Percentiles rank a stretch among this genome's conserved stretches.
Conservation (phyloP, 148 eudicot genomes). For the Rhododendron simsii region DNA sequence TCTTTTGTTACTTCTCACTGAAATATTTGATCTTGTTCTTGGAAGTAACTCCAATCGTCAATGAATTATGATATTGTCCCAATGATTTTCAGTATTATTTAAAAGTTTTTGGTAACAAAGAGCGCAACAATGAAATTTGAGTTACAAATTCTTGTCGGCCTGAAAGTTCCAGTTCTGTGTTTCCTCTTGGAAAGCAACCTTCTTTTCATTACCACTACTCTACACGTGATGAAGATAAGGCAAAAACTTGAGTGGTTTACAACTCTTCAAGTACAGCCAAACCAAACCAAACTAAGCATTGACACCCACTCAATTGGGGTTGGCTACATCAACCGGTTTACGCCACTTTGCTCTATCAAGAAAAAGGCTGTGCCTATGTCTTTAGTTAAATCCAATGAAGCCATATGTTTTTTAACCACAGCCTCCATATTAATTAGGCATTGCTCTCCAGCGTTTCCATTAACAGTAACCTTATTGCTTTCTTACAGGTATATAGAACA, state of each 20-base stretch:
- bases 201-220: background rate
- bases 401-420: background rate
- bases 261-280: background rate
- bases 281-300: background rate
- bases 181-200: background rate
- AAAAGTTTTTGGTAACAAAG: background rate
- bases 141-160: background rate
- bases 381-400: background rate
- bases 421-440: too few species aligned
- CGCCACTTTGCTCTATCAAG: background rate
- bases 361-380: background rate
- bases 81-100: background rate
- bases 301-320: background rate
- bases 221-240: background rate
- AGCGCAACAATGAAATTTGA: background rate
- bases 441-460: background rate
- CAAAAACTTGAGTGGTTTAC: background rate
- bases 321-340: background rate
- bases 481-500: constrained; percentile 75
- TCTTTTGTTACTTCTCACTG: background rate
- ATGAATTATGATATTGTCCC: background rate
- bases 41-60: background rate
- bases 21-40: background rate
- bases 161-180: background rate
- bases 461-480: background rate